Evolutionary conservation across 176 grass and related monocot genomes (phyloP).

Genomic region (Bonia amplexicaulis): DNA sequence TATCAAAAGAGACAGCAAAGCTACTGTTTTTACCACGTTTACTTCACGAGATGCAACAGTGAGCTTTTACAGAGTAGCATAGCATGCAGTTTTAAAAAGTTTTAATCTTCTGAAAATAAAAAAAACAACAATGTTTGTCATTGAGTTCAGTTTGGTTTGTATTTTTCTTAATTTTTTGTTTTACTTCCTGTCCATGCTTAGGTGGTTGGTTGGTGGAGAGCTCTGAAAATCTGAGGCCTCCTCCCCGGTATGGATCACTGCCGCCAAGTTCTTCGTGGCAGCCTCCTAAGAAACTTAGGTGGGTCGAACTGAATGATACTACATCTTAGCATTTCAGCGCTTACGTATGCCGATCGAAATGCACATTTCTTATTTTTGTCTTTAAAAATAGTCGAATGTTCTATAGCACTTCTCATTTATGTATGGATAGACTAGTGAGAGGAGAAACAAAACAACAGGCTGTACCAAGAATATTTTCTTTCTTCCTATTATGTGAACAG

Average conservation of each 20-base stretch:
- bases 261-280: conserved; percentile 23
- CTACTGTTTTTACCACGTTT: not conserved
- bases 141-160: not conserved
- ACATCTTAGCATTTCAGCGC: not conserved
- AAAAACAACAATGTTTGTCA: not conserved
- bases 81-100: not conserved
- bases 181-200: not conserved
- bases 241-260: conserved; percentile 12
- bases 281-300: conserved; percentile 64
- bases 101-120: not conserved
- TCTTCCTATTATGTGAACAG: not conserved
- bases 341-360: not conserved
- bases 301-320: not conserved
- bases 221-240: conserved; percentile 41
- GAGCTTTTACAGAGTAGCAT: not conserved
- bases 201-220: conserved; percentile 71
- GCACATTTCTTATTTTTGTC: conserved; percentile 5
- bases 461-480: not conserved
- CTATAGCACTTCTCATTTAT: too few relatives aligned
- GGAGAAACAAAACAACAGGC: not conserved
- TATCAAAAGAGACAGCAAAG: not conserved
- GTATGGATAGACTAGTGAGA: not conserved
- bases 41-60: conserved; percentile 15
- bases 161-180: not conserved
- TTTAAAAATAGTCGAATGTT: too few relatives aligned